A percentile compares a stretch with the other conserved stretches of the same genome.
Evolutionary conservation across 1,284 basidiomycete genomes (phyloP).

Genomic region (Anthracocystis walkeri): DNA sequence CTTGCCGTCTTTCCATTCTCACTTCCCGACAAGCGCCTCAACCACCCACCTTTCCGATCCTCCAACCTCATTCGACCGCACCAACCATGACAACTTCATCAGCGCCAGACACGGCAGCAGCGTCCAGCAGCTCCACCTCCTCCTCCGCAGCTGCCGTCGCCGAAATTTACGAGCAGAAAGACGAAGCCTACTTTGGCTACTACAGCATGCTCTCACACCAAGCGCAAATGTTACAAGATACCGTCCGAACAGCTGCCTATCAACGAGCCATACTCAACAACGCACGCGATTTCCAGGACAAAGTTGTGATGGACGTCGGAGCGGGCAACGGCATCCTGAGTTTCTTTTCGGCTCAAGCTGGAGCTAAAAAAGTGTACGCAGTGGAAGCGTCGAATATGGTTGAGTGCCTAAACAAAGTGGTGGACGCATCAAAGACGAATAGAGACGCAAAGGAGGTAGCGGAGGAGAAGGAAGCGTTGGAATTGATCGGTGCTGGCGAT

Average conservation of each 20-base stretch:
- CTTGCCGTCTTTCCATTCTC: not conserved
- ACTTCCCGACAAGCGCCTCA: not conserved
- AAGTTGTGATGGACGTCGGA: constrained; percentile 71
- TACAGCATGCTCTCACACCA: constrained; percentile 65
- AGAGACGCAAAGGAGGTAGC: constrained; percentile 48
- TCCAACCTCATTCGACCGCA: not conserved
- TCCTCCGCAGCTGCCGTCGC: not conserved
- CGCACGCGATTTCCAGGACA: constrained; percentile 50
- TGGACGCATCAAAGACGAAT: constrained; percentile 45
- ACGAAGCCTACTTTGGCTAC: constrained; percentile 66
- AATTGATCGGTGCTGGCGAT: constrained; percentile 40
- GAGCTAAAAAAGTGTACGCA: constrained; percentile 72
- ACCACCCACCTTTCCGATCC: not conserved
- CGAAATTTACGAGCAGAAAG: constrained; percentile 60
- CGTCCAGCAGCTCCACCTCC: constrained; percentile 13
- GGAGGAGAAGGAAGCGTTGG: constrained; percentile 45
- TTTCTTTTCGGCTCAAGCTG: constrained; percentile 72
- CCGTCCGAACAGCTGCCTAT: constrained; percentile 63
- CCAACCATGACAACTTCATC: constrained; percentile 2
- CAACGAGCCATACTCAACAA: constrained; percentile 63
- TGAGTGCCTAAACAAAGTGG: constrained; percentile 71
- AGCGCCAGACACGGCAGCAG: not conserved
- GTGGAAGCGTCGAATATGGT: constrained; percentile 73
- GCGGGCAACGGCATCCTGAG: constrained; percentile 73
- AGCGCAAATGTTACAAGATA: constrained; percentile 67